Conservation (phyloP, 2,329 filamentous ascomycete species). For the Colletotrichum sp. region DNA sequence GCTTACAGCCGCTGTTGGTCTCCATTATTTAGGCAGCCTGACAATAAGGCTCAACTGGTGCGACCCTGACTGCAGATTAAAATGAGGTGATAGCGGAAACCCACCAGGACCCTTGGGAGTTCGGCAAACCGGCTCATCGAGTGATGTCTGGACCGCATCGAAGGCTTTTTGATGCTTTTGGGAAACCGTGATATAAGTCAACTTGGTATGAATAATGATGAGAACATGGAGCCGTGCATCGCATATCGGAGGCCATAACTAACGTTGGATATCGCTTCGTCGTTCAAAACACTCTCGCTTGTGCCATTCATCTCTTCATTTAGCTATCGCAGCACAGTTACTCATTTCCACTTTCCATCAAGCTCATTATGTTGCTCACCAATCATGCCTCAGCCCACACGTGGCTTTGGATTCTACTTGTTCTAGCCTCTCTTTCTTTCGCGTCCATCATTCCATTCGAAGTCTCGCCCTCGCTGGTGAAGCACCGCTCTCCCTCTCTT, state of each 20-base stretch:
- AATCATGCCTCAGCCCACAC: not conserved
- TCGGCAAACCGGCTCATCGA: not conserved
- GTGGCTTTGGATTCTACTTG: not conserved
- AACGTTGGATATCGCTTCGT: not conserved
- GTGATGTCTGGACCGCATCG: not conserved
- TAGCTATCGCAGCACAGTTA: accelerated
- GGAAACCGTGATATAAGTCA: not conserved
- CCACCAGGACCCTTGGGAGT: not conserved
- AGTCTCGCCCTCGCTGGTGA: not conserved
- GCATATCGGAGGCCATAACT: not conserved
- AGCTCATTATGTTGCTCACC: not conserved
- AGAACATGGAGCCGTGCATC: not conserved
- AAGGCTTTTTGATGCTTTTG: not conserved
- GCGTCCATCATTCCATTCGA: not conserved
- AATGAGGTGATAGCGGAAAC: not conserved
- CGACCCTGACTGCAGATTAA: not conserved
- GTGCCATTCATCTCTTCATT: not conserved
- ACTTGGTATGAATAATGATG: not conserved
- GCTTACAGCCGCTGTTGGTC: not conserved
- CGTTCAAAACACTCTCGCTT: not conserved
- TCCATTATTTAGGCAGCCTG: not conserved
- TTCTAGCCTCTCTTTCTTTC: not conserved
- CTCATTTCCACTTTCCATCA: not conserved
- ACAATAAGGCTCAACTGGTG: not conserved
- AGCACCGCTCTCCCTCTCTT: not conserved